Base-by-base conservation (phyloP, 2,329 filamentous ascomycete genomes). In the Talaromyces albobiverticillius region DNA sequence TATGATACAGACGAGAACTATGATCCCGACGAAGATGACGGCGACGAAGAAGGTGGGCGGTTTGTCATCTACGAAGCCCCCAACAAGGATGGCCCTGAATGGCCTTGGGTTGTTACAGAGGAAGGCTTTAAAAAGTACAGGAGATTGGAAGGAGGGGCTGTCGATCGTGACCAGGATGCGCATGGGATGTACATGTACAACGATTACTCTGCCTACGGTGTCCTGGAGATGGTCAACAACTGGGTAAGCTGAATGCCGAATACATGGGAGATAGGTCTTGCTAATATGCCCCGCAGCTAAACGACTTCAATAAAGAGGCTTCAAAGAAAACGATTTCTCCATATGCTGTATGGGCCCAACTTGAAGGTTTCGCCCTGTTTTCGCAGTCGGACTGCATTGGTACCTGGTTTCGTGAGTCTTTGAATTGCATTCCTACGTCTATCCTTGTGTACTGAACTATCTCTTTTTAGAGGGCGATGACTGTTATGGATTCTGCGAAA, bases 391-490 rank as follows among this genome's bases (percentile, higher is more conserved):
- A 54, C 23, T 54, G 38, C 18, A 26, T 43, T 25, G 8, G 49
- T 31, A 16, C 16, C 20, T 54, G 52, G 52, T 54, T 54, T 31
- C 46, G 52, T 54, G 34, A 45, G 52, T 49, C 10, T 10, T 48
- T 22, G 5, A n/a, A n/a, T n/a, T n/a, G n/a, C n/a, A n/a, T 14
- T 8, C 3, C 4, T 32, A 22, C 23, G 18, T 31, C 3, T 3
- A 22, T 43, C 20, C n/a, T 18, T 20, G 25, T 53, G 6, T 45
- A 49, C 38, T 49, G 8, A 47, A 9, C 13, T n/a, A 31, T 23
- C 41, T 8, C 7, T 4, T n/a, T 5, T 31, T 45, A 54, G 52
- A 48, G 7, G 46, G 45, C 23, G 52, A 54, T 45, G 46, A 54
- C 31, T 23, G 46, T 23, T 46, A 26, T 22, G 52, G 46, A 45